Evolutionary conservation across 352 stramenopile genomes (phyloP), one percentile per base, ranked within the genome.

Genomic region (Globisporangium nagaii): DNA sequence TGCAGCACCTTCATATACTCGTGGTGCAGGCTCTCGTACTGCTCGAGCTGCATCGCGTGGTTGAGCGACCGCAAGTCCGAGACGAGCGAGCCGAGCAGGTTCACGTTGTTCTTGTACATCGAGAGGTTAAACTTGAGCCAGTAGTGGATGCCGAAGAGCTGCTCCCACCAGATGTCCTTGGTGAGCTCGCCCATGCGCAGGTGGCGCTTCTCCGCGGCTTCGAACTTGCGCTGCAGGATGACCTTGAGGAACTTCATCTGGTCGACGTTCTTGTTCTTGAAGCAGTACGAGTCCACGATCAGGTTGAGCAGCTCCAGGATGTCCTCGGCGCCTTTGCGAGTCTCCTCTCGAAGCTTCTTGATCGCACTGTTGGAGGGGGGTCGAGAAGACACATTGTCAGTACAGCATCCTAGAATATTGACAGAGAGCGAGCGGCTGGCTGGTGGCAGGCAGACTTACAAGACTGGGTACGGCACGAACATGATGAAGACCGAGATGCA

Each of bases 381-480:
- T n/a, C n/a, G n/a, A n/a, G n/a, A n/a, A n/a, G n/a, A n/a, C n/a
- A n/a, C n/a, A n/a, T n/a, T n/a, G n/a, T n/a, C n/a, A n/a, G n/a
- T n/a, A n/a, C n/a, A n/a, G n/a, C n/a, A n/a, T n/a, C n/a, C n/a
- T n/a, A n/a, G n/a, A n/a, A n/a, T n/a, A n/a, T n/a, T n/a, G n/a
- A n/a, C n/a, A n/a, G n/a, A n/a, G n/a, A n/a, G n/a, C n/a, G n/a
- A n/a, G n/a, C n/a, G n/a, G n/a, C n/a, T 17, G 19, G 43, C 13
- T 34, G 41, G 35, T 8, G 11, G n/a, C n/a, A n/a, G n/a, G n/a
- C n/a, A n/a, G 27, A 73, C 64, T 56, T 71, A 86, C 73, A 83
- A 84, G 20, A 88, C 63, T 10, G 77, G 77, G 24, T 86, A 84
- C 32, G 77, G 74, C 4, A 88, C 39, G 41, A 79, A 82, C 62